phyloP scores from a whole-genome alignment of 352 stramenopile genomes.

The Globisporangium parvum region DNA sequence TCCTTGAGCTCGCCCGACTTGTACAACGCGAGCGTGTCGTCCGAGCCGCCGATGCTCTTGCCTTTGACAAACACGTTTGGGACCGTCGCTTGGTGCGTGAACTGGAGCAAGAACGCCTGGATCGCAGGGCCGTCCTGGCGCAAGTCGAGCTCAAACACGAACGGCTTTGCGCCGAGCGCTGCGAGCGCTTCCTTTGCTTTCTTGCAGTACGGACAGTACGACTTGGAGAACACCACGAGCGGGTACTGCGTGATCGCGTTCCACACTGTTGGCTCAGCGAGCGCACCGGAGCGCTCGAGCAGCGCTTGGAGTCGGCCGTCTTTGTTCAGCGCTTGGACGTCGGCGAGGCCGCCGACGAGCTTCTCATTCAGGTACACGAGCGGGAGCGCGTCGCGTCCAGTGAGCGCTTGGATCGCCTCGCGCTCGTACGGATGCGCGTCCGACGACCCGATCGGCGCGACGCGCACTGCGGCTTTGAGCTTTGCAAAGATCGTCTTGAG shows the following conservation, averaged over 20 bases:
- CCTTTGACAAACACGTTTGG: conserved; percentile 98
- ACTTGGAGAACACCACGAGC: conserved; percentile 84
- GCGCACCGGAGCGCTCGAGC: conserved; percentile 66
- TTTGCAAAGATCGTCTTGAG: conserved; percentile 82
- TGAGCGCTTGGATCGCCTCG: conserved; percentile 82
- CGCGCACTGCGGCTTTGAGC: conserved; percentile 50
- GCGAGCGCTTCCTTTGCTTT: conserved; percentile 72
- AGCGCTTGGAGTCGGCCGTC: conserved; percentile 82
- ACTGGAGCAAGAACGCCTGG: conserved; percentile 85
- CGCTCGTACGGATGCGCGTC: conserved; percentile 59
- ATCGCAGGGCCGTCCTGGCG: conserved; percentile 87
- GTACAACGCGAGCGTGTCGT: conserved; percentile 88
- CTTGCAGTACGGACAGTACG: conserved; percentile 84
- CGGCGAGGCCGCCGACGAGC: conserved; percentile 91
- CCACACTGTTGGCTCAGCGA: conserved; percentile 72
- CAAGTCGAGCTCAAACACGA: conserved; percentile 78
- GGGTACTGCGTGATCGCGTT: conserved; percentile 61
- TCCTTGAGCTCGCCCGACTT: conserved; percentile 86
- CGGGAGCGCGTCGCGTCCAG: conserved; percentile 88
- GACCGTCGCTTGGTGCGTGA: conserved; percentile 94
- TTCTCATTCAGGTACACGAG: conserved; percentile 96
- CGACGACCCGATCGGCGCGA: conserved; percentile 52
- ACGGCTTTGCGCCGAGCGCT: conserved; percentile 45
- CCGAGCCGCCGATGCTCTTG: conserved; percentile 93
- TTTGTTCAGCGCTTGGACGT: conserved; percentile 84